A percentile compares a stretch with the other conserved stretches of the same genome.
Conservation (phyloP, 768 basidiomycete species). For the Cyathus striatus region DNA sequence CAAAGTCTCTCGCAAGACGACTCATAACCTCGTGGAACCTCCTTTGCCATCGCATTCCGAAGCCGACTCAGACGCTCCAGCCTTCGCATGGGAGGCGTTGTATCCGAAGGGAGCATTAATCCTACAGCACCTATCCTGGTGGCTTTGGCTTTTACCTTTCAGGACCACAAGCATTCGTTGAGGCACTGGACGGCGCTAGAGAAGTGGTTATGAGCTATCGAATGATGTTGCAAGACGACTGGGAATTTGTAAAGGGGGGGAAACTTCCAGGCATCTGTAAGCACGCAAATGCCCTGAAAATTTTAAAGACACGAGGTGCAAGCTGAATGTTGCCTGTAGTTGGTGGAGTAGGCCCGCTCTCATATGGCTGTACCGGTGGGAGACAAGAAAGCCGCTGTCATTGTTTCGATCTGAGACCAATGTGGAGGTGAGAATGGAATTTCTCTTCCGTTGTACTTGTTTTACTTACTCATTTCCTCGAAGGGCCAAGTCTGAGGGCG, state of each 20-base stretch:
- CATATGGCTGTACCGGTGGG: slow-evolving; percentile 69
- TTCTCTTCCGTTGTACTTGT: background rate
- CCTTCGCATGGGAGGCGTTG: slow-evolving; percentile 53
- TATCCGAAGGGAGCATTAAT: slow-evolving; percentile 61
- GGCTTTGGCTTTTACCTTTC: slow-evolving; percentile 70
- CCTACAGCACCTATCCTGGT: slow-evolving; percentile 46
- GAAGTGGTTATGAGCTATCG: slow-evolving; percentile 64
- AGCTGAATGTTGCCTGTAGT: slow-evolving; percentile 6
- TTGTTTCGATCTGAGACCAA: slow-evolving; percentile 66
- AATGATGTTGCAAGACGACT: slow-evolving; percentile 57
- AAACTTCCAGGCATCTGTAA: slow-evolving; percentile 71
- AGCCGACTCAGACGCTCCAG: slow-evolving; percentile 12
- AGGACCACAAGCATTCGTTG: slow-evolving; percentile 42
- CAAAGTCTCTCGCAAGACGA: slow-evolving; percentile 33
- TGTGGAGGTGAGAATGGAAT: slow-evolving; percentile 54
- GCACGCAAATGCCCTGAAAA: slow-evolving; percentile 15
- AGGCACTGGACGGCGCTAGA: slow-evolving; percentile 31
- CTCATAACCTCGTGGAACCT: slow-evolving; percentile 24
- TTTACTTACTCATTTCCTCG: too few relatives aligned
- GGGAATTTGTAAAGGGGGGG: slow-evolving; percentile 70
- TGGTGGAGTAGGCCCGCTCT: slow-evolving; percentile 49
- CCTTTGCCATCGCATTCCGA: slow-evolving; percentile 12
- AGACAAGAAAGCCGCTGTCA: slow-evolving; percentile 54
- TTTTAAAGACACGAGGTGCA: background rate
- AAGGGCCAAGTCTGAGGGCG: slow-evolving; percentile 49